Evolutionary conservation across 2,329 filamentous ascomycete species (phyloP).

Genomic region (Pezizomycotina sp.): DNA sequence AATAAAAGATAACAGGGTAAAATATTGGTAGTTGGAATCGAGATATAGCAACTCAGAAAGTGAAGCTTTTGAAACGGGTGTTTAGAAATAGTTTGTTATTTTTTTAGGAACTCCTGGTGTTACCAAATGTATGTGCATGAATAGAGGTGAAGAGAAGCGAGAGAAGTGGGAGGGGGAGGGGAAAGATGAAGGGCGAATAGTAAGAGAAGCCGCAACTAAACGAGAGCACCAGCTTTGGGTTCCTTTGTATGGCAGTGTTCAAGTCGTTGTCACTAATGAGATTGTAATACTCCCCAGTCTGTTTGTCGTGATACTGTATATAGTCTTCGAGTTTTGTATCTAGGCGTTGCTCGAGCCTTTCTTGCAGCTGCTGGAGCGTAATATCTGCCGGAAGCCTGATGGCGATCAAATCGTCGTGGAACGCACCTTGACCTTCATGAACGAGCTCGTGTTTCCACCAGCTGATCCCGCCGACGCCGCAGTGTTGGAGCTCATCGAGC

Average conservation of each 20-base stretch:
- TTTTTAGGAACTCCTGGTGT: not conserved
- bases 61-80: not conserved
- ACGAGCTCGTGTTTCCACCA: constrained; percentile 31
- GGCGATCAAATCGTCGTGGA: constrained; percentile 80
- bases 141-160: constrained; percentile 4
- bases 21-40: not conserved
- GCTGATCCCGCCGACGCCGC: constrained; percentile 26
- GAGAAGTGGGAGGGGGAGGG: too few relatives aligned
- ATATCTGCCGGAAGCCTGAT: constrained; percentile 76
- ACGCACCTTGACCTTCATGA: constrained; percentile 88
- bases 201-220: constrained; percentile 32
- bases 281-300: constrained; percentile 54
- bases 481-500: constrained; percentile 39
- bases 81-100: not conserved
- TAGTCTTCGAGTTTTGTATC: constrained; percentile 54
- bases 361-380: constrained; percentile 57
- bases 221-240: constrained; percentile 74
- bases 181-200: constrained; percentile 26
- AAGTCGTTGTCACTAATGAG: constrained; percentile 68
- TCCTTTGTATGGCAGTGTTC: constrained; percentile 61
- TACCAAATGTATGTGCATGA: not conserved
- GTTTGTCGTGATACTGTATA: constrained; percentile 72
- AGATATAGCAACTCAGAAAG: constrained; percentile 2
- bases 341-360: constrained; percentile 70
- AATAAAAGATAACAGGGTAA: constrained; percentile 3